Conservation (phyloP, 164 flowering plant species). For the Protea cynaroides region DNA sequence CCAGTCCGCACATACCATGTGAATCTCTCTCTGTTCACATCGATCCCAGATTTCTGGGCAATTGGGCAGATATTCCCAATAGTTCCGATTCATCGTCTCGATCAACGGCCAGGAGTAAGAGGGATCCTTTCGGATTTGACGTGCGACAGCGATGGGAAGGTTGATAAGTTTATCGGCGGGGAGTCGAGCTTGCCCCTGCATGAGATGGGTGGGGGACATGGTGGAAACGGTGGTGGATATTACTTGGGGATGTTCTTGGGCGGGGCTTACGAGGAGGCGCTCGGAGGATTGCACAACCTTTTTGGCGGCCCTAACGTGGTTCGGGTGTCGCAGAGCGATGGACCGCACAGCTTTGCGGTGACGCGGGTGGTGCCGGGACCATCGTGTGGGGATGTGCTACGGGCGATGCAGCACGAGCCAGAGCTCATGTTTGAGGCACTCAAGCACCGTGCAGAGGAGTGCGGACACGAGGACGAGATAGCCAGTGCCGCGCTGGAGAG, state of each 20-base stretch:
- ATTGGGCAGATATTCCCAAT: constrained; percentile 91
- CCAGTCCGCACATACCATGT: constrained; percentile 73
- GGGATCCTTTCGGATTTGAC: constrained; percentile 89
- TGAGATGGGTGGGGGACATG: constrained; percentile 45
- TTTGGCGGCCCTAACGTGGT: constrained; percentile 96
- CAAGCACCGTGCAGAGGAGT: constrained; percentile 82
- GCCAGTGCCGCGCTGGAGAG: constrained; percentile 34
- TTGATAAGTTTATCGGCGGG: constrained; percentile 88
- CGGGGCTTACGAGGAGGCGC: constrained; percentile 99
- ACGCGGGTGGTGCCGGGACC: constrained; percentile 80
- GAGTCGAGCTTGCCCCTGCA: constrained; percentile 79
- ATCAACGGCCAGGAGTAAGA: constrained; percentile 56
- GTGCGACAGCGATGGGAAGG: constrained; percentile 97
- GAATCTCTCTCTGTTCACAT: constrained; percentile 86
- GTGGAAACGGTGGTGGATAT: constrained; percentile 36
- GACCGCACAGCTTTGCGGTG: constrained; percentile 90
- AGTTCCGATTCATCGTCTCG: constrained; percentile 80
- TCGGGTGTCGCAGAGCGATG: constrained; percentile 82
- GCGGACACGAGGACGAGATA: constrained; percentile 12
- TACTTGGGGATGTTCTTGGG: constrained; percentile 97
- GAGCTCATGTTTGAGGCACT: constrained; percentile 92
- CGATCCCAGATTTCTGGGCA: constrained; percentile 95
- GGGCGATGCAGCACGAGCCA: constrained; percentile 98
- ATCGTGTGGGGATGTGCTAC: constrained; percentile 76
- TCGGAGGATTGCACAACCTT: constrained; percentile 94